Percentiles rank a stretch among this genome's conserved stretches.
phyloP scores from a whole-genome alignment of 192 early-diverging fungal species.

The Coemansia sp. region DNA sequence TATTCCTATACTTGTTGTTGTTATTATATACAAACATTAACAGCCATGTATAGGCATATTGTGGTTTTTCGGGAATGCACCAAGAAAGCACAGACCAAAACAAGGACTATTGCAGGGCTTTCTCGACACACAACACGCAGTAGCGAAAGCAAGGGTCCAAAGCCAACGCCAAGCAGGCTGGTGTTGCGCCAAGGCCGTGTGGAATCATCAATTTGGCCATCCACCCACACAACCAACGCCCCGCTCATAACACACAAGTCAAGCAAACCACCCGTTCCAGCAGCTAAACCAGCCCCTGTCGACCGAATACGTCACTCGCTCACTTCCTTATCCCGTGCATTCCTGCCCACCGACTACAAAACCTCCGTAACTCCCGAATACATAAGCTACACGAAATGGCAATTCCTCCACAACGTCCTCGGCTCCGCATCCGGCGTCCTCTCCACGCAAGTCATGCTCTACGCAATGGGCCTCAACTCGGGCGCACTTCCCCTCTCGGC shows the following conservation, averaged over 20 bases:
- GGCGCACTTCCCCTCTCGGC: conserved; percentile 75
- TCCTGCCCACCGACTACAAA: conserved; percentile 76
- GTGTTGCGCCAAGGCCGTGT: not conserved
- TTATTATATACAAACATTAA: not conserved
- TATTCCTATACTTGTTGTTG: not conserved
- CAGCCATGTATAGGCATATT: not conserved
- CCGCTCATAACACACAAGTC: too few relatives aligned
- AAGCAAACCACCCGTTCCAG: too few relatives aligned
- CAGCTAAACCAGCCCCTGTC: too few relatives aligned
- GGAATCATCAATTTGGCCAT: not conserved
- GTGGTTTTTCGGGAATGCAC: not conserved
- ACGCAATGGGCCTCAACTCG: conserved; percentile 76
- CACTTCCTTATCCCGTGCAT: conserved; percentile 27
- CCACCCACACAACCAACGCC: too few relatives aligned
- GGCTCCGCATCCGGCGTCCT: conserved; percentile 80
- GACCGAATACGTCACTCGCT: not conserved
- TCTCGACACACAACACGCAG: not conserved
- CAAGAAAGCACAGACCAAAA: not conserved
- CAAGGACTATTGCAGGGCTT: not conserved
- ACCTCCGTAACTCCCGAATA: conserved; percentile 73
- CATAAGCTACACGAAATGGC: conserved; percentile 70
- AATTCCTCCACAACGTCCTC: conserved; percentile 72
- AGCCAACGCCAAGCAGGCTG: not conserved
- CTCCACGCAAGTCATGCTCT: conserved; percentile 80
- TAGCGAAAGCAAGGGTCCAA: not conserved